Base-by-base conservation (phyloP, 768 basidiomycete genomes). In the Collybia sordida region DNA sequence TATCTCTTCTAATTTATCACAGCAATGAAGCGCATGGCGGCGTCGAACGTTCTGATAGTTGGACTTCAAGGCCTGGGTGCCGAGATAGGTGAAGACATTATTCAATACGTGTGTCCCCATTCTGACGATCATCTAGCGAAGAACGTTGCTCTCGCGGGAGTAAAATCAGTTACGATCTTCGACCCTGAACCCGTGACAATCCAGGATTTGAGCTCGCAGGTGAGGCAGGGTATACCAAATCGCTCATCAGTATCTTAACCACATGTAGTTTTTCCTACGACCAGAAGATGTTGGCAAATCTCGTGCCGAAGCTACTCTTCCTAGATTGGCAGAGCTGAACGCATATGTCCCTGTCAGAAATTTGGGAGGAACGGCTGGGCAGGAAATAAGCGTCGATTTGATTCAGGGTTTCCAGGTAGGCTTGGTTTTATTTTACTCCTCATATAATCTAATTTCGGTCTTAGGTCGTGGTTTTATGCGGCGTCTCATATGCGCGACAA, bases 11-110 rank as follows among this genome's bases (percentile, higher is more conserved):
- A 50, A 52, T 40, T 37, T 25, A 31, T n/a, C 39, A 22, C 58
- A 98, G 96, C 96, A 39, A 98, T 98, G 97, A 97, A 97, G 79
- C 88, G 86, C 64, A 98, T 99, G 97, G 96, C 97, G 6, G 77
- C 82, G 14, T 98, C 95, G 31, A 97, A 97, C 64, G 89, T 98
- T 36, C 81, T 99, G 54, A 84, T 99, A 55, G 86, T 97, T 40
- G 97, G 97, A 8, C 70, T 93, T 63, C 86, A 88, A 50, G 97
- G 97, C 47, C 71, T 99, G 50, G 96, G 97, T 39, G 91, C 91
- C 50, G 97, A 99, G 71, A 97, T 98, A 61, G 96, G 95, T 72
- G 52, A 34, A 23, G 31, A 53, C 46, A 28, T 31, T 50, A 49
- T 39, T 34, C 18, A 27, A 24, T 45, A 24, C 7, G 21, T 23